phyloP scores from a whole-genome alignment of 208 protist species.

The Tetramitus jugosus region DNA sequence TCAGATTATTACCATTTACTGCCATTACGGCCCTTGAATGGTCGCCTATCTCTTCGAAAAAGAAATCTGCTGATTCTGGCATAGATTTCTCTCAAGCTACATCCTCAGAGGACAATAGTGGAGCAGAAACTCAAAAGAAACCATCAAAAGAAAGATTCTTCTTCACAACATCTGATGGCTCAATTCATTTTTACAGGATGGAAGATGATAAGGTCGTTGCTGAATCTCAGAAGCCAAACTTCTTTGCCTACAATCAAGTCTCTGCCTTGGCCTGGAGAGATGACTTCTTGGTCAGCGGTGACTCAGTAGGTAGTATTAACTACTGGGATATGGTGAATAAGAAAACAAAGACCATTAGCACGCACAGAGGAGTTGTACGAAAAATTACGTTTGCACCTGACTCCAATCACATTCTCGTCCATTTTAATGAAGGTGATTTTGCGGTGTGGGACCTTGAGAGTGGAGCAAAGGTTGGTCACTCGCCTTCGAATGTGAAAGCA shows the following conservation, averaged over 20 bases:
- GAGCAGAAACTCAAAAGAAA: neutral
- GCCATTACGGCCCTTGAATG: neutral
- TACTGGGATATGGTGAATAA: neutral
- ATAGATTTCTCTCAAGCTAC: too few species aligned
- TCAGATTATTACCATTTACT: slow-evolving; percentile 14
- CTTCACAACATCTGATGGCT: slow-evolving; percentile 16
- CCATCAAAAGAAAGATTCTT: neutral
- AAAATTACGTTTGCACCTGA: neutral
- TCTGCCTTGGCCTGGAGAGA: slow-evolving; percentile 2
- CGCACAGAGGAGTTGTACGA: neutral
- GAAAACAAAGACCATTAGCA: neutral
- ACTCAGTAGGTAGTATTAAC: neutral
- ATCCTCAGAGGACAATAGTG: too few species aligned
- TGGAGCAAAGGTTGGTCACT: too few species aligned
- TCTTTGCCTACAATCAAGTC: neutral
- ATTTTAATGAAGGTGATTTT: neutral
- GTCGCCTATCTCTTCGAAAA: too few species aligned
- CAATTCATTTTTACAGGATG: neutral
- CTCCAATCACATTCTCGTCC: neutral
- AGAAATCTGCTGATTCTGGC: too few species aligned
- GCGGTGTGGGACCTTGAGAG: neutral
- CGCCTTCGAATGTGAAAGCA: neutral
- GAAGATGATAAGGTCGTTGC: neutral
- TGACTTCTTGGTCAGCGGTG: neutral
- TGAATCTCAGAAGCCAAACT: neutral